phyloP scores from a whole-genome alignment of 805 yeast genomes.

The Saccharomycopsis vini region DNA sequence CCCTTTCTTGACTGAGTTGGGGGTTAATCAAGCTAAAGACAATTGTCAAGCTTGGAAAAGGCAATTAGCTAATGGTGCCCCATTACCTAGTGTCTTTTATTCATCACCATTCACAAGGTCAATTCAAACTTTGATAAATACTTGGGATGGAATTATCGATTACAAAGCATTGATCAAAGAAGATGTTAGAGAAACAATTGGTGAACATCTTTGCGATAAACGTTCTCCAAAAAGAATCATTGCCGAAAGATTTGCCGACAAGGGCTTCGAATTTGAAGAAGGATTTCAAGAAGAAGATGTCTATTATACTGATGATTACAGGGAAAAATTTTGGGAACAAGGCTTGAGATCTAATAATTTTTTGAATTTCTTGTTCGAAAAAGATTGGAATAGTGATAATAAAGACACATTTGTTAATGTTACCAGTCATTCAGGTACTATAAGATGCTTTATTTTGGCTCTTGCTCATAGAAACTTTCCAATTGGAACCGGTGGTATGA shows the following conservation, averaged over 20 bases:
- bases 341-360: constrained; percentile 40
- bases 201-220: constrained; percentile 52
- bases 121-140: constrained; percentile 43
- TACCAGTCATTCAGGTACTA: constrained; percentile 38
- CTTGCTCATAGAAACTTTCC: constrained; percentile 40
- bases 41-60: constrained; percentile 35
- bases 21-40: constrained; percentile 46
- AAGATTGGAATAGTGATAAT: constrained; percentile 20
- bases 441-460: constrained; percentile 39
- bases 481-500: constrained; percentile 47
- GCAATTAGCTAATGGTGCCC: constrained; percentile 37
- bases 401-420: constrained; percentile 21
- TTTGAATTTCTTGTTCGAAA: constrained; percentile 36
- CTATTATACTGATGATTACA: constrained; percentile 32
- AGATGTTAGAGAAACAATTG: constrained; percentile 51
- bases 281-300: constrained; percentile 40
- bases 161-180: constrained; percentile 29
- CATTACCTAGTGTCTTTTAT: constrained; percentile 48
- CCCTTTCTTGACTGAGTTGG: constrained; percentile 47
- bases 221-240: constrained; percentile 33
- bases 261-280: constrained; percentile 34
- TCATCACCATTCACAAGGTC: constrained; percentile 60
- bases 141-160: constrained; percentile 34
- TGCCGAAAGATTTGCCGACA: constrained; percentile 28
- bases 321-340: constrained; percentile 35